phyloP scores from a whole-genome alignment of 129 eudicot species.

The Ambrosia trifida region DNA sequence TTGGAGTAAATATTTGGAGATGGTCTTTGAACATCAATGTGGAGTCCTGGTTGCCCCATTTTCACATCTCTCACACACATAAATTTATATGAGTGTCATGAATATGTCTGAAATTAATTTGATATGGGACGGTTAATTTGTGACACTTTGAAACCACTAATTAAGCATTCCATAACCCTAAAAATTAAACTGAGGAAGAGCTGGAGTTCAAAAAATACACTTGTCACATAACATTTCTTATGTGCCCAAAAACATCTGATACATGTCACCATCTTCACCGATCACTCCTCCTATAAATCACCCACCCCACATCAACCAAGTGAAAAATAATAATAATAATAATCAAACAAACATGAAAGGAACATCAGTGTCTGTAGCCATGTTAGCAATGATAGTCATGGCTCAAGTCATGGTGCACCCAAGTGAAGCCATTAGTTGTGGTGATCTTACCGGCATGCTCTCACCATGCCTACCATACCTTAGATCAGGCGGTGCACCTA shows the following conservation, averaged over 20 bases:
- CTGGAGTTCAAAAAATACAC: constrained; percentile 24
- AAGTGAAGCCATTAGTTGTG: constrained; percentile 45
- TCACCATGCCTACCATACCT: constrained; percentile 53
- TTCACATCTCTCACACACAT: too few relatives aligned
- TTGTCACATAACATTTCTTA: constrained; percentile 27
- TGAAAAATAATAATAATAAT: background rate
- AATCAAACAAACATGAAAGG: constrained; percentile 43
- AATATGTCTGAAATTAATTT: too few relatives aligned
- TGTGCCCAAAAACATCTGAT: constrained; percentile 24
- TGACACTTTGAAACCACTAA: too few relatives aligned
- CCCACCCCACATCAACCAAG: background rate
- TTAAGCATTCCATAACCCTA: too few relatives aligned
- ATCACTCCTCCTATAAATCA: constrained; percentile 30
- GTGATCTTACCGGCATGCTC: constrained; percentile 24
- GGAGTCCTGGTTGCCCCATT: too few relatives aligned
- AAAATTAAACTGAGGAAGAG: background rate
- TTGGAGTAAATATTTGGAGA: too few relatives aligned
- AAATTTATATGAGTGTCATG: too few relatives aligned
- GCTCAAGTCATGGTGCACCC: constrained; percentile 34
- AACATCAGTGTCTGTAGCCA: constrained; percentile 30
- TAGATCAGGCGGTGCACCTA: constrained; percentile 34
- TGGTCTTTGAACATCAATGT: too few relatives aligned
- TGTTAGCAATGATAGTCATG: constrained; percentile 37
- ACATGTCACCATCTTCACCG: constrained; percentile 34
- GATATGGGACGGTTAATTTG: too few relatives aligned